Base-by-base conservation (phyloP, 2,329 filamentous ascomycete species). In the Penicillium hesseltinei region DNA sequence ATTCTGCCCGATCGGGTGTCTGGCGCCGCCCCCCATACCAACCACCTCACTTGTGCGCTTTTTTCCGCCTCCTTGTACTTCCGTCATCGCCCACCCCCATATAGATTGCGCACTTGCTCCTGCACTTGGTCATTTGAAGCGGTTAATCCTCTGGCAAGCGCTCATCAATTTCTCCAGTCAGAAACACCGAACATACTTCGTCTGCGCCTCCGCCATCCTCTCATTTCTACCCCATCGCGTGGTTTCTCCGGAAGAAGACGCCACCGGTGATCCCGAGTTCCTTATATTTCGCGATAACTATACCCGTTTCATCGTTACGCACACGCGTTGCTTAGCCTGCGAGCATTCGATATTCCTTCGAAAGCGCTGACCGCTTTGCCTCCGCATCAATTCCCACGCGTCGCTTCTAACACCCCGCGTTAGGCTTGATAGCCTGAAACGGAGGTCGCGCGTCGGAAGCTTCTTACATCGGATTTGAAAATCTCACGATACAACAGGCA, bases 361-460 rank as follows among this genome's bases (percentile, higher is more conserved):
- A 56, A 61, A 62, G 56, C 54, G 56, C 45, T 60, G 52, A 64
- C 61, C 61, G 62, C 61, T 65, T 69, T 56, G 39, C 47, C 51
- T 49, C 51, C 53, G 31, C 46, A 43, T 54, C 50, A 44, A 35
- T 59, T 60, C 54, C 58, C 46, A 60, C 54, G 57, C 59, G 54
- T 62, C 46, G 54, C 51, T 59, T 56, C 50, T 54, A 59, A 59
- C 65, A 61, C 66, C 59, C 65, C 62, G 66, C 68, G 66, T 69
- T 59, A 62, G 62, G 66, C 66, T 53, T 64, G 36, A 60, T 68
- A 57, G 57, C 62, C 65, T 63, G 62, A 67, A 58, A 66, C 66
- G 63, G 69, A 72, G 71, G 68, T 71, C 68, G 71, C 67, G 70
- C 71, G 66, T 62, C 64, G 65, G 62, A 61, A 60, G 46, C 48